These are phyloP conservation scores for Cnidoscolus chayamansa DNA, from an alignment of 441 rosid genomes.

Conservation along the genomic window DNA sequence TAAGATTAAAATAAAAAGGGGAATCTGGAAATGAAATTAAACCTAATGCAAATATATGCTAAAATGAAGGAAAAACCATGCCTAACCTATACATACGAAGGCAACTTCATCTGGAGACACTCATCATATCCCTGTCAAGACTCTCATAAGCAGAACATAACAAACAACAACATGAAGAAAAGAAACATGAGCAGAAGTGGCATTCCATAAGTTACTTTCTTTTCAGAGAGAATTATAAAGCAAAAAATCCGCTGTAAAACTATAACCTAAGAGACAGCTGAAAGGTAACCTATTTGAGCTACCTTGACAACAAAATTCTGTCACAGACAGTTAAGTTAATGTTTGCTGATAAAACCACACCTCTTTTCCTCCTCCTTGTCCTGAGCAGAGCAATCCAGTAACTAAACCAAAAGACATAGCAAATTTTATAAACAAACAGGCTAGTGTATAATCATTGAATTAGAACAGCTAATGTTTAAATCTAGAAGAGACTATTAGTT, in stretches of 20 bases:
- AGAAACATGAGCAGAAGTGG: neutral
- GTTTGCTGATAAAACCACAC: constrained; percentile 2
- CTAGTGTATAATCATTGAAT: constrained; percentile 20
- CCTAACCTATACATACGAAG: no score
- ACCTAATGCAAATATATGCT: no score
- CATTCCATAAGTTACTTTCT: constrained; percentile 2
- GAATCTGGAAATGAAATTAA: no score
- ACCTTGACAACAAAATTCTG: constrained; percentile 12
- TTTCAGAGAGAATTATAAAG: constrained; percentile 6
- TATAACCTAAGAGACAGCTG: constrained; percentile 4
- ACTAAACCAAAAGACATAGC: constrained; percentile 3
- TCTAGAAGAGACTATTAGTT: neutral
- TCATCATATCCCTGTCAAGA: neutral
- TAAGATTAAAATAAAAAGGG: no score
- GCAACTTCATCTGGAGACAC: no score
- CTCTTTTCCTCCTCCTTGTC: neutral
- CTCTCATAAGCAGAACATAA: neutral
- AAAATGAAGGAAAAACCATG: no score
- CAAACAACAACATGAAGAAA: neutral
- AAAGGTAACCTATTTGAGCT: neutral
- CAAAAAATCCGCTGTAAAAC: neutral
- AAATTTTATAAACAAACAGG: neutral
- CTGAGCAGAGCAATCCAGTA: neutral
- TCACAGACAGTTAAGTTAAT: neutral
- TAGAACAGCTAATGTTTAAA: constrained; percentile 7